These are phyloP conservation scores for Beta vulgaris DNA, from an alignment of 148 eudicot species.

Conservation along the genomic window DNA sequence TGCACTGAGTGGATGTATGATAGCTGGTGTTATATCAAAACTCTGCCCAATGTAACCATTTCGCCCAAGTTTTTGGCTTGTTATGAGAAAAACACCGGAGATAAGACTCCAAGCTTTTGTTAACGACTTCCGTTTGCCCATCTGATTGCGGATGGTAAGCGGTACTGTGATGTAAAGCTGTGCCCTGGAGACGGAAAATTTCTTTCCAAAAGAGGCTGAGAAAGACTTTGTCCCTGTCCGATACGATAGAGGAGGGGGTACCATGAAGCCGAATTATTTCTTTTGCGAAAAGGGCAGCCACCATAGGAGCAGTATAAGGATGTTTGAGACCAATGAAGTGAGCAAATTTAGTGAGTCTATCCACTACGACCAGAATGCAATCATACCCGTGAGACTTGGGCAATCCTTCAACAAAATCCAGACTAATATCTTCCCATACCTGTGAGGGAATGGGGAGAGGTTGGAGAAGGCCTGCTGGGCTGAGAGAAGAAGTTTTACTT, in stretches of 20 bases:
- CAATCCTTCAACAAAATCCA: neutral
- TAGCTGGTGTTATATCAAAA: neutral
- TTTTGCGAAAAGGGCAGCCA: neutral
- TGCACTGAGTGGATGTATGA: neutral
- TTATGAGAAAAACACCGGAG: neutral
- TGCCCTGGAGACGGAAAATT: neutral
- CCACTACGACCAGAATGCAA: neutral
- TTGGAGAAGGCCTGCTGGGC: neutral
- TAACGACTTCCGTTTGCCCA: neutral
- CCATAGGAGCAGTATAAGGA: neutral
- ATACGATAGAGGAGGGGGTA: neutral
- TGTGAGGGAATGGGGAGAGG: neutral
- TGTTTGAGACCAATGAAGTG: neutral
- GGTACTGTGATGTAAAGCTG: too few species aligned
- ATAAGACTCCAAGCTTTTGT: neutral
- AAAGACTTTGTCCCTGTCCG: neutral
- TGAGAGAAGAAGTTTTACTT: neutral
- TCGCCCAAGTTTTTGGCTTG: neutral
- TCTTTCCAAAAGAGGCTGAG: neutral
- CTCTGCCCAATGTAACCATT: neutral
- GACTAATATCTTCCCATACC: neutral
- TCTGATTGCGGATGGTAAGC: neutral
- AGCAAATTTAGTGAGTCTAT: neutral
- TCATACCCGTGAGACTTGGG: neutral
- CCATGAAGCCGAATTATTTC: neutral